A percentile compares a stretch with the other conserved stretches of the same genome.
phyloP scores from a whole-genome alignment of 306 rosid species.

The Acmispon strigosus region DNA sequence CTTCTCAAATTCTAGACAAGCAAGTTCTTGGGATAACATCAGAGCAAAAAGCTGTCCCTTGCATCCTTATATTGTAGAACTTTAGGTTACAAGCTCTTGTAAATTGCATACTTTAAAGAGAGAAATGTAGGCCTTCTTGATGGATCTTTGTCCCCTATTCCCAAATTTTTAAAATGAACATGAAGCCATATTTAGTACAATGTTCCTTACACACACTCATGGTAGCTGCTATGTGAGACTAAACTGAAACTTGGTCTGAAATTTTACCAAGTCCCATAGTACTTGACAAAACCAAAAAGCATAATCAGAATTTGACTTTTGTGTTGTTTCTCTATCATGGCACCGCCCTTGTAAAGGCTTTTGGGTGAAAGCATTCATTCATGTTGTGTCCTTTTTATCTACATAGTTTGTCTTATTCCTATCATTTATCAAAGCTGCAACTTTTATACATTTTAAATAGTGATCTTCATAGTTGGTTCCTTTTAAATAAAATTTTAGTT shows the following conservation, averaged over 20 bases:
- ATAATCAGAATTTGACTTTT: conserved; percentile 49
- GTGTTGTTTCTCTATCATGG: conserved; percentile 27
- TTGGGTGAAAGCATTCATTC: conserved; percentile 28
- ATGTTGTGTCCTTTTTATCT: conserved; percentile 24
- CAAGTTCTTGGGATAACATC: not conserved
- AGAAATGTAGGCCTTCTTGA: conserved; percentile 21
- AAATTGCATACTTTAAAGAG: conserved; percentile 17
- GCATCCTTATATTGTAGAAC: conserved; percentile 5
- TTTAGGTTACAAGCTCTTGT: conserved; percentile 5
- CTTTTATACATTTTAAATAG: not conserved
- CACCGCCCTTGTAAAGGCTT: conserved; percentile 56
- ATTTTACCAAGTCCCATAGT: conserved; percentile 20
- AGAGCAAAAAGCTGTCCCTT: conserved; percentile 26
- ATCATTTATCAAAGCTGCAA: conserved; percentile 28
- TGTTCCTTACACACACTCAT: not conserved
- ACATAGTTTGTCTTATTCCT: conserved; percentile 32
- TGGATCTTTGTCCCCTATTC: conserved; percentile 19
- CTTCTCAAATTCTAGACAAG: not conserved
- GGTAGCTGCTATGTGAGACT: conserved; percentile 14
- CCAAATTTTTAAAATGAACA: conserved; percentile 1
- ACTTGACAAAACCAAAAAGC: conserved; percentile 8
- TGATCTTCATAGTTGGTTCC: too few relatives aligned
- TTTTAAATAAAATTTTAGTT: too few relatives aligned
- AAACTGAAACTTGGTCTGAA: conserved; percentile 12
- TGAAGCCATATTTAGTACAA: not conserved